Percentiles rank a stretch among this genome's conserved stretches.
Conservation (phyloP, 2,329 filamentous ascomycete genomes). For the Cytospora chrysosperma region DNA sequence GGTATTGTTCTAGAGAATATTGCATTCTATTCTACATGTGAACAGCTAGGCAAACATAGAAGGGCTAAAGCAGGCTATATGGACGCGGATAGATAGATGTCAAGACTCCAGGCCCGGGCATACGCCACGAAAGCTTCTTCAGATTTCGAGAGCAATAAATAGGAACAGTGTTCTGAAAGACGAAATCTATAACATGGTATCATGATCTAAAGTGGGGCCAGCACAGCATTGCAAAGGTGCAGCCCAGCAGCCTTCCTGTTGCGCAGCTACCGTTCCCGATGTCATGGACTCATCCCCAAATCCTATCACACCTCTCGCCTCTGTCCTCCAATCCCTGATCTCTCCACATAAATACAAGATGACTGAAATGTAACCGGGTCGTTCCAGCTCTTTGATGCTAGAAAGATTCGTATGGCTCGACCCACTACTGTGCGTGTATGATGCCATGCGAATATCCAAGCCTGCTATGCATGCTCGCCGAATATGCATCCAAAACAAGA, state of each 20-base stretch:
- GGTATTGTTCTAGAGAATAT: too few species aligned
- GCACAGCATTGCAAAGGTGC: not conserved
- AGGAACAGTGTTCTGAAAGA: too few species aligned
- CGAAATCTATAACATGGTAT: too few species aligned
- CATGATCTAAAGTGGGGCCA: too few species aligned
- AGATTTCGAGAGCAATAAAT: too few species aligned
- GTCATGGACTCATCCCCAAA: not conserved
- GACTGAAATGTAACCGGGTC: not conserved
- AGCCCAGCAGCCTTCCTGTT: not conserved
- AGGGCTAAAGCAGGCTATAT: too few species aligned
- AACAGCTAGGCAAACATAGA: too few species aligned
- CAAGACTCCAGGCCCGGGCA: too few species aligned
- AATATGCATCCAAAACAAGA: not conserved
- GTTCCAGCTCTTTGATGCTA: not conserved
- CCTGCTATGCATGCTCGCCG: not conserved
- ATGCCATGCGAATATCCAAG: not conserved
- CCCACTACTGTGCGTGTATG: not conserved
- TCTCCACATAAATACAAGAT: not conserved
- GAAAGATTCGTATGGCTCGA: not conserved
- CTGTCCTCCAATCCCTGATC: not conserved
- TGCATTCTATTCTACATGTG: too few species aligned
- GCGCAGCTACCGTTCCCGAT: not conserved
- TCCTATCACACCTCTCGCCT: too few species aligned
- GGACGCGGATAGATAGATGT: too few species aligned
- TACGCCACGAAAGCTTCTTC: too few species aligned